Conservation (phyloP, 1,139 yeast genomes). For the Geotrichum phurueaensis region DNA sequence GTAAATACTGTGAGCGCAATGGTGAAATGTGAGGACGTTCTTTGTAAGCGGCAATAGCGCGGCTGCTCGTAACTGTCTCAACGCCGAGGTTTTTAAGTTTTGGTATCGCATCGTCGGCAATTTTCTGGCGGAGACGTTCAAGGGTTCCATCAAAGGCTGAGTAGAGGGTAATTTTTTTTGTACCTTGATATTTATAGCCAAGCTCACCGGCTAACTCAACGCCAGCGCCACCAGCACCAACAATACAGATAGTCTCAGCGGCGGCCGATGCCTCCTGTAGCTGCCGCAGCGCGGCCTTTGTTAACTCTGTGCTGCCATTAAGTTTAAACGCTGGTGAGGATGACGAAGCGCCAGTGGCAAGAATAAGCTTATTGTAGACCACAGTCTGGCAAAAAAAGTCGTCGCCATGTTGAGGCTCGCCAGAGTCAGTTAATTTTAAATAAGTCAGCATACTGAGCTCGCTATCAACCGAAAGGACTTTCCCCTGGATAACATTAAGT, state of each 20-base stretch:
- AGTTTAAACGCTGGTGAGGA: conserved; percentile 13
- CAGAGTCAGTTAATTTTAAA: conserved; percentile 2
- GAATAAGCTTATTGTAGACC: conserved; percentile 3
- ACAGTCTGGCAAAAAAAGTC: conserved; percentile 7
- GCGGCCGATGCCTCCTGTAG: neutral
- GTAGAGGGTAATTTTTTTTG: conserved; percentile 16
- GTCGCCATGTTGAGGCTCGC: neutral
- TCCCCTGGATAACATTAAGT: conserved; percentile 10
- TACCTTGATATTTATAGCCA: conserved; percentile 20
- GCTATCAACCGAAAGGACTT: conserved; percentile 2
- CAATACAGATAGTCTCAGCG: conserved; percentile 21
- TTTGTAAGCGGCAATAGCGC: conserved; percentile 8
- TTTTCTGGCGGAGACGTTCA: conserved; percentile 9
- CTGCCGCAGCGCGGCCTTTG: conserved; percentile 2
- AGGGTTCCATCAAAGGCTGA: conserved; percentile 3
- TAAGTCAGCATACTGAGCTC: neutral
- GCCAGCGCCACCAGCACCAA: conserved; percentile 27
- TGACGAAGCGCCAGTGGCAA: conserved; percentile 13
- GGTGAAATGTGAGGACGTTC: neutral
- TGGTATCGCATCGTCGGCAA: conserved; percentile 14
- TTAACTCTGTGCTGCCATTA: conserved; percentile 4
- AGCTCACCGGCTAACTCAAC: conserved; percentile 26
- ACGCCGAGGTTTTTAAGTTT: conserved; percentile 14
- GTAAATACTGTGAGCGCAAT: neutral
- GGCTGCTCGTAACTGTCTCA: conserved; percentile 3